Conservation (phyloP, 345 rosid genomes). For the rapeseed (Brassica napus) region Da-Ae NC_063446.1:14029501-14030000, state of each 20-base stretch:
- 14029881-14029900: not conserved
- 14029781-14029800: slow-evolving; percentile 47
- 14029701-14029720: slow-evolving; percentile 13
- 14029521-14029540: not conserved
- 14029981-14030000: not conserved
- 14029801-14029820: slow-evolving; percentile 25
- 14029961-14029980: slow-evolving; percentile 6
- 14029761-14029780: slow-evolving; percentile 55
- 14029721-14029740: slow-evolving; percentile 42
- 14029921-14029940: slow-evolving; percentile 74
- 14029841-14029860: slow-evolving; percentile 19
- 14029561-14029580: not conserved
- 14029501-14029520: slow-evolving; percentile 86
- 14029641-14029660: slow-evolving; percentile 72
- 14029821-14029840: not conserved
- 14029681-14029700: slow-evolving; percentile 37
- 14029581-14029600: not conserved
- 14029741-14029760: slow-evolving; percentile 36
- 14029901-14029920: slow-evolving; percentile 45
- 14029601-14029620: slow-evolving; percentile 64
- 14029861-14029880: slow-evolving; percentile 56
- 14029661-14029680: slow-evolving; percentile 73
- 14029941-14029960: slow-evolving; percentile 54
- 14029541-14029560: not conserved
- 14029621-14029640: slow-evolving; percentile 57